Base-by-base conservation (phyloP, 768 basidiomycete species). In the Lactarius quietus region DNA sequence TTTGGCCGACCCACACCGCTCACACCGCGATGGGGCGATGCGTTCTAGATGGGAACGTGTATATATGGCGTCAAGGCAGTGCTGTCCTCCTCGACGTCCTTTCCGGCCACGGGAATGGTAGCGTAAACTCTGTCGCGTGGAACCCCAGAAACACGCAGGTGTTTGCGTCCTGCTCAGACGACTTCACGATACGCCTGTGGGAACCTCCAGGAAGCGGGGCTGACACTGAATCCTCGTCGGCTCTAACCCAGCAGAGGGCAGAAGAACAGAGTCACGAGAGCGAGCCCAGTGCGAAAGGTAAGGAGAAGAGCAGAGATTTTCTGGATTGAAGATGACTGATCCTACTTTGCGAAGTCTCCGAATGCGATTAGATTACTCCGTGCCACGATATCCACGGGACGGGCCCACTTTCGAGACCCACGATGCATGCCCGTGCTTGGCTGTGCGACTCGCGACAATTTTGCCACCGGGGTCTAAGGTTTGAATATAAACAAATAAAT, bases 111-210 rank as follows among this genome's bases (percentile, higher is more conserved):
- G 87, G 86, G 18, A 78, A 79, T 63, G 95, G 93, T 45, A 90
- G 89, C 67, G 95, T 99, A 67, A 99, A 98, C 74, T 88, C 90
- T 15, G 95, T 98, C 20, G 90, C 95, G 38, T 99, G 97, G 97
- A 95, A 97, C 76, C 94, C 93, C 23, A 81, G 81, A 58, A 90
- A 93, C 73, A 84, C 87, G 70, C 86, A 88, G 63, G 90, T 98
- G 87, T 98, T 98, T 77, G 97, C 97, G 38, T 94, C 92, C 51
- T 97, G 93, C 75, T 93, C 93, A 51, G 96, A 99, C 74, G 96
- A 99, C 77, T 78, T 80, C 61, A 92, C 89, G 20, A 86, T 99
- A 71, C 87, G 94, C 66, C 89, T 95, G 80, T 96, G 94, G 94
- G 90, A 93, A 76, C 79, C 84, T 54, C 77, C 77, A 12, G 65